A percentile compares a stretch with the other conserved stretches of the same genome.
Evolutionary conservation across 306 rosid genomes (phyloP).

Genomic region (Begonia masoniana): DNA sequence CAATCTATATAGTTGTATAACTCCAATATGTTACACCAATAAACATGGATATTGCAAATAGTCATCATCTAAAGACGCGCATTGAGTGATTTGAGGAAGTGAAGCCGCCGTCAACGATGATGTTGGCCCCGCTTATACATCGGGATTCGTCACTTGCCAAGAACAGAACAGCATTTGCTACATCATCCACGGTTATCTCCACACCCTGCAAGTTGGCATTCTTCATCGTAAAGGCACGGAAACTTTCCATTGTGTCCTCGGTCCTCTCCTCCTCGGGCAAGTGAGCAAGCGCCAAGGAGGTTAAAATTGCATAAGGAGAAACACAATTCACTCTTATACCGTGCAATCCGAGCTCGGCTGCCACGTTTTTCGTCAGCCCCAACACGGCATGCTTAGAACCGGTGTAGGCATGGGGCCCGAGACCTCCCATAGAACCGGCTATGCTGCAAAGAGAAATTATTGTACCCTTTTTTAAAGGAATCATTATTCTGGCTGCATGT

Average conservation of each 20-base stretch:
- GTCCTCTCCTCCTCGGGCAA: conserved; percentile 58
- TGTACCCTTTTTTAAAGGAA: conserved; percentile 61
- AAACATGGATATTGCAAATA: no score
- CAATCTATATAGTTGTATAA: no score
- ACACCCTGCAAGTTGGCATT: conserved; percentile 66
- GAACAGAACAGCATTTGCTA: conserved; percentile 75
- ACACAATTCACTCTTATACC: conserved; percentile 61
- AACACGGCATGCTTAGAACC: conserved; percentile 68
- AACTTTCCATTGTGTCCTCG: conserved; percentile 28
- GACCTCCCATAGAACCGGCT: conserved; percentile 28
- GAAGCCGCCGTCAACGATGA: conserved; percentile 74
- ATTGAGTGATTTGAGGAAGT: conserved; percentile 34
- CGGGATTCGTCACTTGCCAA: conserved; percentile 69
- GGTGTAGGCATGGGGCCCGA: conserved; percentile 63
- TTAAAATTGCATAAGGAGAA: conserved; percentile 47
- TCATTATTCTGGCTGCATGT: conserved; percentile 58
- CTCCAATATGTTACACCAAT: no score
- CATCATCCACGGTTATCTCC: conserved; percentile 44
- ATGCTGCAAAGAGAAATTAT: conserved; percentile 59
- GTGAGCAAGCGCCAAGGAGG: conserved; percentile 52
- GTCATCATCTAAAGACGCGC: conserved; percentile 40
- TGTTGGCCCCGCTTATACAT: conserved; percentile 63
- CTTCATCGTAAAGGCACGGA: conserved; percentile 21
- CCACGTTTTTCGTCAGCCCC: conserved; percentile 72
- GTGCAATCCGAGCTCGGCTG: conserved; percentile 64